phyloP scores from a whole-genome alignment of 257 asterid genomes.

The Solanum peruvianum region DNA sequence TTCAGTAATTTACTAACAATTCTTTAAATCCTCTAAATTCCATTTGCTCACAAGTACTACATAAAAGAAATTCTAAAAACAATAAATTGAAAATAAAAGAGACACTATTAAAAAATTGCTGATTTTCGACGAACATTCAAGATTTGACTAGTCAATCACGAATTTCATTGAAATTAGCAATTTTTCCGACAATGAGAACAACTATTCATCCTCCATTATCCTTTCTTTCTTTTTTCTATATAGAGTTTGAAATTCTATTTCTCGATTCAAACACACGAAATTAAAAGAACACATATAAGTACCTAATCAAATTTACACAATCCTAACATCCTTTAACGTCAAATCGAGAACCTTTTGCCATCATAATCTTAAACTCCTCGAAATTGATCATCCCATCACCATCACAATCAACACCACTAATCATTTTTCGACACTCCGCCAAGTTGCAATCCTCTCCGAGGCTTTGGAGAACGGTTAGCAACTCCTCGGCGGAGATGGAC shows the following conservation, averaged over 20 bases:
- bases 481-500: slow-evolving; percentile 51
- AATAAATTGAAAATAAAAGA: background rate
- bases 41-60: background rate
- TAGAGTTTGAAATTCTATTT: background rate
- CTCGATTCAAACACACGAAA: background rate
- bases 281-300: background rate
- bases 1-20: background rate
- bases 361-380: slow-evolving; percentile 86
- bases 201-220: background rate
- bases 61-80: background rate
- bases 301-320: background rate
- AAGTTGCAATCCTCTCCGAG: slow-evolving; percentile 75
- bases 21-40: background rate
- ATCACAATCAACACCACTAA: slow-evolving; percentile 62
- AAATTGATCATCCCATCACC: slow-evolving; percentile 70
- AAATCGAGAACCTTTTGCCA: slow-evolving; percentile 51
- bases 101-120: background rate
- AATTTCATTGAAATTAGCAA: background rate
- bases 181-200: background rate
- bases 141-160: no score
- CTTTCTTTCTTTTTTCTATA: background rate
- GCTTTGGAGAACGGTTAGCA: slow-evolving; percentile 53
- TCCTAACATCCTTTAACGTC: background rate
- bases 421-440: slow-evolving; percentile 74
- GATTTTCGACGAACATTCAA: rapidly evolving